These are phyloP conservation scores for Clonostachys sp. DNA, from an alignment of 2,329 filamentous ascomycete genomes.

Conservation along the genomic window DNA sequence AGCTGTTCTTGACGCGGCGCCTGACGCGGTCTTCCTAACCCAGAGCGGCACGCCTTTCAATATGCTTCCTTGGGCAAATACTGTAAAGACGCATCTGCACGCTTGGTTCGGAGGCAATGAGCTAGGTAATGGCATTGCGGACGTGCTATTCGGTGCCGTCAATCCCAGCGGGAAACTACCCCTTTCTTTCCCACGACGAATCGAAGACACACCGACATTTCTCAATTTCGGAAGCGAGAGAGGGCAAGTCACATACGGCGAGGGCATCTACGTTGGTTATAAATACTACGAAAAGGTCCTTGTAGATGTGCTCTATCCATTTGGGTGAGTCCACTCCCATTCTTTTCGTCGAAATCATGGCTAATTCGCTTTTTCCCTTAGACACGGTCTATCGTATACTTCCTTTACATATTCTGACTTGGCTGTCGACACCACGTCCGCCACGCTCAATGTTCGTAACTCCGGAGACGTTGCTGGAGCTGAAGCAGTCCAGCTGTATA, in stretches of 20 bases:
- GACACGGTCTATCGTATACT: slow-evolving; percentile 76
- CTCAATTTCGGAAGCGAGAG: slow-evolving; percentile 70
- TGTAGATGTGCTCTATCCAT: slow-evolving; percentile 64
- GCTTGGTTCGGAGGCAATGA: slow-evolving; percentile 9
- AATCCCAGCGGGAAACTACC: slow-evolving; percentile 63
- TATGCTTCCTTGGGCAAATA: slow-evolving; percentile 31
- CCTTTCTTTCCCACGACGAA: slow-evolving; percentile 62
- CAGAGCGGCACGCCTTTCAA: slow-evolving; percentile 49
- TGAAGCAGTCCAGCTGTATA: slow-evolving; percentile 44
- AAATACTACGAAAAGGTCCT: slow-evolving; percentile 72
- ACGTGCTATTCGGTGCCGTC: slow-evolving; percentile 7
- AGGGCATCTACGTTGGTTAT: slow-evolving; percentile 79
- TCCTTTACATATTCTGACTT: slow-evolving; percentile 55
- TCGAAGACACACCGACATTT: slow-evolving; percentile 71
- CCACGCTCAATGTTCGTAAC: slow-evolving; percentile 48
- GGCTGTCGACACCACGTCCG: slow-evolving; percentile 34
- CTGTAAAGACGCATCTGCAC: slow-evolving; percentile 28
- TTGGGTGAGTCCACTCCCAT: slow-evolving; percentile 37
- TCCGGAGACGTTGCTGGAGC: slow-evolving; percentile 40
- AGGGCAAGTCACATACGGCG: slow-evolving; percentile 69
- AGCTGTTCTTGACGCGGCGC: slow-evolving; percentile 22
- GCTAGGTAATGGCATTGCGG: slow-evolving; percentile 9
- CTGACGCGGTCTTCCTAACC: slow-evolving; percentile 30
- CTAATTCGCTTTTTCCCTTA: too few relatives aligned
- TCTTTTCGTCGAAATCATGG: too few relatives aligned